Percentiles rank a stretch among this genome's conserved stretches.
Conservation (phyloP, 2,329 filamentous ascomycete species). For the Ophiosphaerella narmari region DNA sequence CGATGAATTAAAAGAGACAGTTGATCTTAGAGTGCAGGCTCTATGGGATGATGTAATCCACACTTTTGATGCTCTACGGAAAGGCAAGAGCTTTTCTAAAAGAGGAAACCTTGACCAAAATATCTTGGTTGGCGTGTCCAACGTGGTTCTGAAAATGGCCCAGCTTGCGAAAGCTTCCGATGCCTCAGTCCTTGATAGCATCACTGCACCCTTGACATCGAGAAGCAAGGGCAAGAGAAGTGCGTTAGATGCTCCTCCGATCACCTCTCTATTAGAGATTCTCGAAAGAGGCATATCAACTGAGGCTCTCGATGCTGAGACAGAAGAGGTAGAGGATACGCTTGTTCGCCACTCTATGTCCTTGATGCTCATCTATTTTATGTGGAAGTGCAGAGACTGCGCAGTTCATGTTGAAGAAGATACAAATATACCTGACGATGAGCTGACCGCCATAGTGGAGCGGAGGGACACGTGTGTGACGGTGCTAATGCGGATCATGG, state of each 20-base stretch:
- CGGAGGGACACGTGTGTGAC: constrained; percentile 58
- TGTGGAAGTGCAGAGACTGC: constrained; percentile 78
- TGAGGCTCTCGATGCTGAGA: constrained; percentile 68
- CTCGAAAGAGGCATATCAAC: constrained; percentile 73
- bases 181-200: constrained; percentile 71
- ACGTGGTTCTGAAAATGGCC: constrained; percentile 76
- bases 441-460: constrained; percentile 61
- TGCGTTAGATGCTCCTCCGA: constrained; percentile 50
- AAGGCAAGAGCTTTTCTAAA: constrained; percentile 71
- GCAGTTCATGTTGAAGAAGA: constrained; percentile 43
- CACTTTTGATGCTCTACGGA: constrained; percentile 70
- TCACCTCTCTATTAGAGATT: constrained; percentile 73
- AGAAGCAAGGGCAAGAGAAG: constrained; percentile 34
- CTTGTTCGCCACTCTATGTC: constrained; percentile 77
- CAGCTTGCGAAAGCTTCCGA: constrained; percentile 81
- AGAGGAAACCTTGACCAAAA: constrained; percentile 70
- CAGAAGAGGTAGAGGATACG: constrained; percentile 78
- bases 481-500: constrained; percentile 56
- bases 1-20: constrained; percentile 85
- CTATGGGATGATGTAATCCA: constrained; percentile 86
- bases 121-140: constrained; percentile 71
- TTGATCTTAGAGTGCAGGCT: constrained; percentile 76
- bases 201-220: constrained; percentile 49
- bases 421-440: constrained; percentile 58
- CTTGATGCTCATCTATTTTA: constrained; percentile 83